Evolutionary conservation across 2,329 filamentous ascomycete species (phyloP), one percentile per base, ranked within the genome.

Genomic region (Diaporthe helianthi): DNA sequence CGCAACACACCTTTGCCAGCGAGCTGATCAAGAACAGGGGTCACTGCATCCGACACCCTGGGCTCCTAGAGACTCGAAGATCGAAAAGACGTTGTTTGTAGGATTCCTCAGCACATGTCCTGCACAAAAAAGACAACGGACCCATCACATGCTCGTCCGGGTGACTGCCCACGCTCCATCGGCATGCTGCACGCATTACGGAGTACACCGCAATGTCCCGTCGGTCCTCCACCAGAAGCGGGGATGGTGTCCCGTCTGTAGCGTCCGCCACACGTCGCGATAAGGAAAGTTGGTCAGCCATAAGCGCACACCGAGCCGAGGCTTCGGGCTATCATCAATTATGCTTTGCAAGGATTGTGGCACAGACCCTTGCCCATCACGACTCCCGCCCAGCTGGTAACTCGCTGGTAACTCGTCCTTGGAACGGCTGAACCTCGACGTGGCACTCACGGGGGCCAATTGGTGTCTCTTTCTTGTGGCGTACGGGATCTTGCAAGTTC

Each of bases 341-440:
- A 67, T 53, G 13, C 29, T 58, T 58, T 55, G 64, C 64, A 66
- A 66, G 51, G 51, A 55, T 55, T 47, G 51, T 67, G 44, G 44
- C 65, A 53, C 65, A 67, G 52, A 49, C 65, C 52, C 44, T 55
- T 67, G 29, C 47, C 41, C 65, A 67, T 29, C 44, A 38, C 41
- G 36, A 49, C 52, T 67, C 52, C 54, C 63, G 41, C 52, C 46
- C 65, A 67, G 65, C 19, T 67, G 52, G 52, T 58, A 55, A 47
- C 55, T 58, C 41, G n/a, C 52, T 67, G 49, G 52, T 58, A 55
- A 47, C 55, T 58, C 41, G n/a, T 44, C 58, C 36, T 52, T 67
- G 52, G 52, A 58, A 31, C 49, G 24, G 52, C 65, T 49, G 52
- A 67, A 49, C 9, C 33, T 49, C 38, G 44, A 36, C 22, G 24